These are phyloP conservation scores for Phoenix roebelenii DNA, from an alignment of 176 grass and related monocot genomes.

Conservation along the genomic window DNA sequence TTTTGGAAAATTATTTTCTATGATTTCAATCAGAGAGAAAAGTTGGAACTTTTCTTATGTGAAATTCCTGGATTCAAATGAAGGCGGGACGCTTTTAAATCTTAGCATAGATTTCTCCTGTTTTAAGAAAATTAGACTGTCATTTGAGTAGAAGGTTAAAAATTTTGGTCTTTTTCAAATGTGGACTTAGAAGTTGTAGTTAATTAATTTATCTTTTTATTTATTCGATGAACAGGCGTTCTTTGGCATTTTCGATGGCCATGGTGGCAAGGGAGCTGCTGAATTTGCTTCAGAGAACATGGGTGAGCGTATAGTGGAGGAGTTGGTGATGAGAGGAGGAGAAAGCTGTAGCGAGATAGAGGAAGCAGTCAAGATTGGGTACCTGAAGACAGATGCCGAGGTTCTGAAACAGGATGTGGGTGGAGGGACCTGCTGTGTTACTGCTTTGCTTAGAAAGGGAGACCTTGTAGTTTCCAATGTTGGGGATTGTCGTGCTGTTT, in stretches of 20 bases:
- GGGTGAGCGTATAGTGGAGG: constrained; percentile 48
- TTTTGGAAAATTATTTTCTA: neutral
- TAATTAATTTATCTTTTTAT: neutral
- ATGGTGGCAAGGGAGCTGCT: constrained; percentile 71
- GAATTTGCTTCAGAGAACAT: constrained; percentile 83
- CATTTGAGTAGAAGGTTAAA: too few species aligned
- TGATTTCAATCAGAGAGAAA: neutral
- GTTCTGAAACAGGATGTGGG: constrained; percentile 62
- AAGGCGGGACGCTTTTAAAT: too few species aligned
- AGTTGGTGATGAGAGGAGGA: constrained; percentile 24
- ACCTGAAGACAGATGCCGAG: constrained; percentile 63
- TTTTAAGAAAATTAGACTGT: too few species aligned
- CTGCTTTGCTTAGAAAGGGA: constrained; percentile 52
- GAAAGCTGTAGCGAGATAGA: constrained; percentile 27
- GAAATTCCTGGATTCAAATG: too few species aligned
- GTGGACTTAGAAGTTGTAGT: too few species aligned
- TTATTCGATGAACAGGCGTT: constrained; percentile 43
- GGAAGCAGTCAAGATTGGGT: constrained; percentile 43
- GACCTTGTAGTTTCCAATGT: constrained; percentile 72
- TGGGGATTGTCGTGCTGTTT: constrained; percentile 73
- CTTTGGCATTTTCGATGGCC: constrained; percentile 92
- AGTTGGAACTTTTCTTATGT: neutral
- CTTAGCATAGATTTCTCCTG: too few species aligned
- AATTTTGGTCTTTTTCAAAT: too few species aligned
- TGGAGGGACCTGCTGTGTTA: constrained; percentile 86